Evolutionary conservation across 495 filamentous ascomycete genomes (phyloP).

Genomic region (Penicillium ochrochloron): DNA sequence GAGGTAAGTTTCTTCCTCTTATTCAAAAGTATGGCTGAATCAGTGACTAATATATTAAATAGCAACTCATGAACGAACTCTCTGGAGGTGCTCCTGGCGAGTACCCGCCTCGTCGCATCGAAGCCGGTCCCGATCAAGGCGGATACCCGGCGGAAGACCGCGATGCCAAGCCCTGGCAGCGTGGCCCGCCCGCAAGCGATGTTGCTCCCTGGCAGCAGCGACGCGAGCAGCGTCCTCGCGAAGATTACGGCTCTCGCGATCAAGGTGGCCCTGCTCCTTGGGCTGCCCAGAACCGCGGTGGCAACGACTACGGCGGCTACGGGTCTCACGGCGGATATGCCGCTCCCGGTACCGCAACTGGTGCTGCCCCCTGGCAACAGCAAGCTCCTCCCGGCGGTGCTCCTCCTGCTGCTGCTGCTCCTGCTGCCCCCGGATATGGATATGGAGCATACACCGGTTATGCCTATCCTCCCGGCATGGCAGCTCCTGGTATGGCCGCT

Average conservation of each 20-base stretch:
- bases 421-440: constrained; percentile 55
- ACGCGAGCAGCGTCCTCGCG: constrained; percentile 58
- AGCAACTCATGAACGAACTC: constrained; percentile 98
- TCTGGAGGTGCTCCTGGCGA: constrained; percentile 72
- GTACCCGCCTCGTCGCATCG: constrained; percentile 78
- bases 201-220: constrained; percentile 76
- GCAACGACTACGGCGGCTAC: constrained; percentile 59
- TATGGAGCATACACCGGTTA: constrained; percentile 61
- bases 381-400: constrained; percentile 54
- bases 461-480: constrained; percentile 57
- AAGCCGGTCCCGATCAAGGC: constrained; percentile 71
- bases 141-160: constrained; percentile 54
- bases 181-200: constrained; percentile 73
- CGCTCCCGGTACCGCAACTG: constrained; percentile 32
- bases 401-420: constrained; percentile 22
- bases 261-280: constrained; percentile 56
- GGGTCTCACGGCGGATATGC: constrained; percentile 41
- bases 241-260: constrained; percentile 56
- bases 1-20: constrained; percentile 67
- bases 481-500: constrained; percentile 62
- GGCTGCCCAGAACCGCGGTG: constrained; percentile 53
- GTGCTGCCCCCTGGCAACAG: constrained; percentile 67
- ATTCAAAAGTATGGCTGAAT: background rate
- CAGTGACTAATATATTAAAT: constrained; percentile 39
- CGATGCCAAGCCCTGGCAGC: constrained; percentile 87